phyloP scores from a whole-genome alignment of 192 early-diverging fungal species.

The Coemansia sp. region DNA sequence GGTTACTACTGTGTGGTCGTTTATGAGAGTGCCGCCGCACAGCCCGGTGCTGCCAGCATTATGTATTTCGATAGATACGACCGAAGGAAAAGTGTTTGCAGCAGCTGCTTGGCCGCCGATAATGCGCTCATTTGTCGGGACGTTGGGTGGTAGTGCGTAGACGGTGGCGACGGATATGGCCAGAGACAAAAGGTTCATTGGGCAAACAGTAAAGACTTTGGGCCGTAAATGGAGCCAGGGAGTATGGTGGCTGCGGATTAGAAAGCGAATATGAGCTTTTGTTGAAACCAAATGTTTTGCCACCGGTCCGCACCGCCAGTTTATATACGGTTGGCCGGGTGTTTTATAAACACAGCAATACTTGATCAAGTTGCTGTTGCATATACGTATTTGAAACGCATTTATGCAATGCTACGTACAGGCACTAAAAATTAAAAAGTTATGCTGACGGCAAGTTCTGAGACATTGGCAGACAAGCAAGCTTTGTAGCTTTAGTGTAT shows the following conservation, averaged over 20 bases:
- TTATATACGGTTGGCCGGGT: neutral
- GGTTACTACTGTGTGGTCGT: conserved; percentile 23
- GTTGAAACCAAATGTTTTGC: too few relatives aligned
- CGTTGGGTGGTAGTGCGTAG: neutral
- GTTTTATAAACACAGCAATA: too few relatives aligned
- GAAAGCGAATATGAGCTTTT: too few relatives aligned
- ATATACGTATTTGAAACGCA: neutral
- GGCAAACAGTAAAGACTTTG: neutral
- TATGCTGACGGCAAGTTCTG: neutral
- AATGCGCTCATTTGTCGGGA: conserved; percentile 21
- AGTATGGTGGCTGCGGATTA: too few relatives aligned
- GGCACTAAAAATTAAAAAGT: neutral
- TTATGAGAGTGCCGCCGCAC: conserved; percentile 42
- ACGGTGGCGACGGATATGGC: neutral
- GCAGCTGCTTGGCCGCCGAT: conserved; percentile 27
- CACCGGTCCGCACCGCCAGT: neutral
- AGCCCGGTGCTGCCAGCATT: conserved; percentile 12
- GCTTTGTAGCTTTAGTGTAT: neutral
- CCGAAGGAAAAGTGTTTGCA: conserved; percentile 16
- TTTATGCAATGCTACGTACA: neutral
- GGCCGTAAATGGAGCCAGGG: neutral
- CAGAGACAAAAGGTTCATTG: neutral
- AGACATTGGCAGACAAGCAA: neutral
- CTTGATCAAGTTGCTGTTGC: neutral
- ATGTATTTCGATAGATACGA: conserved; percentile 24